A percentile compares a stretch with the other conserved stretches of the same genome.
These are phyloP conservation scores for Sphenostylis stenocarpa DNA, from an alignment of 306 rosid species.

Conservation along the genomic window DNA sequence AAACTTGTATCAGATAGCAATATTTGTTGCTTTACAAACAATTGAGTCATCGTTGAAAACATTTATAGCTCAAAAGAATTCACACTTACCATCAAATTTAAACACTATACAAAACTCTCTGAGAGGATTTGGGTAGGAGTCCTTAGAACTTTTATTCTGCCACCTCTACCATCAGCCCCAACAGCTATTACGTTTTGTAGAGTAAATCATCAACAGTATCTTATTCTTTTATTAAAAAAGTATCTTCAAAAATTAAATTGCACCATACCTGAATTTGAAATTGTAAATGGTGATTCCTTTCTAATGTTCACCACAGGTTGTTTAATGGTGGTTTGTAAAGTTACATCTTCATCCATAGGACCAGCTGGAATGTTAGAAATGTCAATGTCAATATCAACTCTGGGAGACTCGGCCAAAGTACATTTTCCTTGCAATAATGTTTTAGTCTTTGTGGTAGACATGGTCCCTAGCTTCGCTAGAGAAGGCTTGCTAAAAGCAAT, in stretches of 20 bases:
- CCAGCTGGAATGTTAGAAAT: conserved; percentile 33
- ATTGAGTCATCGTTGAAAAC: conserved; percentile 15
- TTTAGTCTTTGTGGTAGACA: conserved; percentile 34
- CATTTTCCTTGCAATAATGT: conserved; percentile 29
- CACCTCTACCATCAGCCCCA: conserved; percentile 99
- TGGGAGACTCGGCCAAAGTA: conserved; percentile 36
- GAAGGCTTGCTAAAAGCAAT: conserved; percentile 36
- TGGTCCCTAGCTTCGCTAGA: conserved; percentile 32
- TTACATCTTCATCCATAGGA: conserved; percentile 52
- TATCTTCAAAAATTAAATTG: conserved; percentile 29
- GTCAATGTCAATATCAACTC: conserved; percentile 35
- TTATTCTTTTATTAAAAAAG: neutral
- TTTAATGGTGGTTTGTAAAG: conserved; percentile 37
- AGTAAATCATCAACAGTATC: neutral
- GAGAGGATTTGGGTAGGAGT: conserved; percentile 47
- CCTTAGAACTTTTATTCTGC: conserved; percentile 77
- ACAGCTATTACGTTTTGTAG: conserved; percentile 47
- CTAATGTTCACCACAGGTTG: conserved; percentile 65
- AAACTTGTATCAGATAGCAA: neutral
- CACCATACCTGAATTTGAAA: conserved; percentile 62
- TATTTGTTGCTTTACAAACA: neutral
- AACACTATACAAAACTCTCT: conserved; percentile 45
- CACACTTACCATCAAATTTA: neutral
- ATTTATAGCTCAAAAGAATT: neutral
- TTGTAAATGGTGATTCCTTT: conserved; percentile 54